A percentile compares a stretch with the other conserved stretches of the same genome.
These are phyloP conservation scores for Nemania diffusa DNA, from an alignment of 2,329 filamentous ascomycete genomes.

Conservation along the genomic window DNA sequence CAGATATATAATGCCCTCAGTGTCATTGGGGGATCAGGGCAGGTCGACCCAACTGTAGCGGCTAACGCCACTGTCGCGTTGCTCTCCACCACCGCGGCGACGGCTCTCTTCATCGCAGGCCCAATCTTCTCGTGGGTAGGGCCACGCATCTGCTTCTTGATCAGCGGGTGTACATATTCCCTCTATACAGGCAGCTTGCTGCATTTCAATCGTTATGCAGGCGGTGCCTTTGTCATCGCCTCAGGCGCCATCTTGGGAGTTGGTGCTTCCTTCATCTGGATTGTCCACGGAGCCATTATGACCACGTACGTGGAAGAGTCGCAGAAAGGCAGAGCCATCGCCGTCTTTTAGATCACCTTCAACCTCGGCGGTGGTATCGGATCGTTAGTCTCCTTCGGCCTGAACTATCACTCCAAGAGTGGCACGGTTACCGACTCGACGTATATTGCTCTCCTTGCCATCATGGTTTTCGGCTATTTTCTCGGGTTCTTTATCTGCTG, in stretches of 20 bases:
- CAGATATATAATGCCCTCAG: slow-evolving; percentile 36
- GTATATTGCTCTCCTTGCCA: slow-evolving; percentile 33
- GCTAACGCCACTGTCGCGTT: slow-evolving; percentile 34
- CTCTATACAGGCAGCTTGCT: slow-evolving; percentile 34
- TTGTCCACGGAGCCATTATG: slow-evolving; percentile 35
- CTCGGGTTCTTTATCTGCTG: slow-evolving; percentile 34
- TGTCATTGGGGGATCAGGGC: slow-evolving; percentile 32
- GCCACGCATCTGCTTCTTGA: slow-evolving; percentile 34
- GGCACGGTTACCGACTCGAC: slow-evolving; percentile 33
- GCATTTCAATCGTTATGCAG: slow-evolving; percentile 31
- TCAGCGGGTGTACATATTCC: slow-evolving; percentile 36
- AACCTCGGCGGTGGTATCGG: slow-evolving; percentile 36
- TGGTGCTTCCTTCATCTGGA: slow-evolving; percentile 35
- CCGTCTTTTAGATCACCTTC: slow-evolving; percentile 36
- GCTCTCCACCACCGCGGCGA: slow-evolving; percentile 32
- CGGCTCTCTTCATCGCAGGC: slow-evolving; percentile 35
- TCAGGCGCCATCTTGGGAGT: slow-evolving; percentile 33
- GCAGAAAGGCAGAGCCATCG: slow-evolving; percentile 35
- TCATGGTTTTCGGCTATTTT: slow-evolving; percentile 34
- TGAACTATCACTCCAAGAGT: slow-evolving; percentile 33
- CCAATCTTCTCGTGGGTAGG: slow-evolving; percentile 34
- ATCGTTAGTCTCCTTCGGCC: slow-evolving; percentile 33
- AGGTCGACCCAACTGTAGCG: slow-evolving; percentile 33
- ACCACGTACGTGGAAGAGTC: slow-evolving; percentile 37
- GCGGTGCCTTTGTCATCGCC: slow-evolving; percentile 30